Base-by-base conservation (phyloP, 208 protist genomes). In the Wallacemonas sp. region DNA sequence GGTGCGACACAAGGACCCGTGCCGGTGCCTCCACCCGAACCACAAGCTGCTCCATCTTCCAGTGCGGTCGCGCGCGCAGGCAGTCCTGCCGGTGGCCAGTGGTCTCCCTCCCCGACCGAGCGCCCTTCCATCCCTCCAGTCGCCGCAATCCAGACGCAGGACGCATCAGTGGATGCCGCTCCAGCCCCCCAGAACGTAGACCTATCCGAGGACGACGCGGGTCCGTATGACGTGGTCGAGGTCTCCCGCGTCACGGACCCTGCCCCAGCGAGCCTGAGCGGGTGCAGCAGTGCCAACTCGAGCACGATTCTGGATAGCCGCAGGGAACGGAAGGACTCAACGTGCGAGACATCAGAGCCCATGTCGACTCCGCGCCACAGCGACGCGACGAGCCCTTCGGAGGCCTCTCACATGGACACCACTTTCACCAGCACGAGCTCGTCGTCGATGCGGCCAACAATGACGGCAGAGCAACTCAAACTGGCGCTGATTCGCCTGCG, bases 401-500 rank as follows among this genome's bases (percentile, higher is more conserved):
- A 17, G 14, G 51, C 26, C 9, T 0, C 5, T 17, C 17, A 56
- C 9, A 26, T 8, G 3, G 64, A 69, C 36, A 53, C 64, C n/a
- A 58, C 54, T 12, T 63, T 45, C 47, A 58, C 54, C 28, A 70
- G 65, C 54, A 67, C 68, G 3, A 65, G 67, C 24, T 22, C 26
- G 11, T 59, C 58, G 15, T 64, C 49, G 9, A 31, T 67, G 27
- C 66, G 80, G 34, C 85, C 86, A 3, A 82, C 72, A 4, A 85
- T 92, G 82, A 88, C 82, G 22, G 79, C 82, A 17, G 86, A 86
- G 60, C 86, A 92, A 66, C 72, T 92, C 39, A 84, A 81, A 56
- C 33, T 83, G 2, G 86, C 86, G 0, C 56, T 92, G 12, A 64
- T 88, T 28, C 62, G 70, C 9, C 71, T 92, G 72, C 81, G 78